These are phyloP conservation scores for Allium cepa DNA, from an alignment of 106 monocot species.

Conservation along the genomic window DNA sequence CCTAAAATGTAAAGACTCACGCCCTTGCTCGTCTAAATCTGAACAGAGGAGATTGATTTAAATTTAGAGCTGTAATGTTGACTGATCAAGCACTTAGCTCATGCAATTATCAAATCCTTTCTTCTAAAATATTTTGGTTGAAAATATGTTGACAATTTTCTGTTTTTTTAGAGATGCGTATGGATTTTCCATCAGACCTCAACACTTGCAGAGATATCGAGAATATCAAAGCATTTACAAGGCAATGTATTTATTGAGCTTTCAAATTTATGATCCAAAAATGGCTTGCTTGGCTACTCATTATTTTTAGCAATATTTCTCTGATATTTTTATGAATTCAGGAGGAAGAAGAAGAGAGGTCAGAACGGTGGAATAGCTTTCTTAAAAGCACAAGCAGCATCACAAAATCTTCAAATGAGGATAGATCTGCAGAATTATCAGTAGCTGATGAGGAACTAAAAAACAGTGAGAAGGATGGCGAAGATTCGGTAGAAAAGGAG, in stretches of 20 bases:
- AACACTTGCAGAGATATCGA: constrained; percentile 91
- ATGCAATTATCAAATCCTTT: too few relatives aligned
- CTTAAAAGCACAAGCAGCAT: constrained; percentile 52
- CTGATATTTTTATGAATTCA: constrained; percentile 14
- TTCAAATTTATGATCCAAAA: background rate
- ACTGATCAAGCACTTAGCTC: too few relatives aligned
- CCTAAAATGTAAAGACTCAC: too few relatives aligned
- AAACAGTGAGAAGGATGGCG: constrained; percentile 7
- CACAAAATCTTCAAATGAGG: constrained; percentile 2
- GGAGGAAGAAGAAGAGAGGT: constrained; percentile 99
- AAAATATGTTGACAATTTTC: too few relatives aligned
- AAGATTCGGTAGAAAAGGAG: constrained; percentile 23
- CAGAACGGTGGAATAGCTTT: constrained; percentile 81
- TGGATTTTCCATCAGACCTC: constrained; percentile 96
- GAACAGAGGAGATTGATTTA: too few relatives aligned
- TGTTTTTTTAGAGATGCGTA: constrained; percentile 80
- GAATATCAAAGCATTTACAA: constrained; percentile 95
- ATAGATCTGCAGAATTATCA: background rate
- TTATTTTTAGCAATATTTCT: background rate
- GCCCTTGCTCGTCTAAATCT: too few relatives aligned
- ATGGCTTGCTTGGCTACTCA: background rate
- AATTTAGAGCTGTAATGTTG: too few relatives aligned
- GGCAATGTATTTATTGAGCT: constrained; percentile 30
- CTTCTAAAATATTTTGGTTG: too few relatives aligned
- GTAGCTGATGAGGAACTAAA: background rate